These are phyloP conservation scores for Sporobolomyces phaffii DNA, from an alignment of 768 basidiomycete genomes.

Conservation along the genomic window DNA sequence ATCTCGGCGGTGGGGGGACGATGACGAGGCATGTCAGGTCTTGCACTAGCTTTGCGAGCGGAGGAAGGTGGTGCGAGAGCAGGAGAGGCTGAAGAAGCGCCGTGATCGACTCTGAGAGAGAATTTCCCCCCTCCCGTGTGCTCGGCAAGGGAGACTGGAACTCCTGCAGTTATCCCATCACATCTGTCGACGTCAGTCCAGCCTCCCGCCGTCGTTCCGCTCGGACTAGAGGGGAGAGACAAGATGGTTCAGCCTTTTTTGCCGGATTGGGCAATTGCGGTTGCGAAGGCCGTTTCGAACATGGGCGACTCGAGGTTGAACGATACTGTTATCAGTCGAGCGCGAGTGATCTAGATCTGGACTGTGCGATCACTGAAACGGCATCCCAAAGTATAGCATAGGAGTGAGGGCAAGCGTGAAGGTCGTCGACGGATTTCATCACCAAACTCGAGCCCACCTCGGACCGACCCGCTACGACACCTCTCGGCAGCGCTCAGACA, in stretches of 20 bases:
- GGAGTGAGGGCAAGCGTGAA: neutral
- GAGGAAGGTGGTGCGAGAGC: neutral
- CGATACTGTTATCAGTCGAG: neutral
- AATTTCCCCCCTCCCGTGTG: too few species aligned
- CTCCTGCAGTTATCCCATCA: neutral
- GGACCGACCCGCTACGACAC: neutral
- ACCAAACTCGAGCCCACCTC: neutral
- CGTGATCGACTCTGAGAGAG: neutral
- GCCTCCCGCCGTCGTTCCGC: neutral
- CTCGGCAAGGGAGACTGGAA: too few species aligned
- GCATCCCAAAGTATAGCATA: too few species aligned
- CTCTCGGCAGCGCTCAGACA: neutral
- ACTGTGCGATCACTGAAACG: too few species aligned
- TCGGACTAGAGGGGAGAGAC: neutral
- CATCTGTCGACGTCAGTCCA: constrained; percentile 3
- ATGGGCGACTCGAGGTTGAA: neutral
- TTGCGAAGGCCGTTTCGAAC: too few species aligned
- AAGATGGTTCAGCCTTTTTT: neutral
- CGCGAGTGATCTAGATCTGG: too few species aligned
- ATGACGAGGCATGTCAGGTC: constrained; percentile 12
- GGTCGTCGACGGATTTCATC: neutral
- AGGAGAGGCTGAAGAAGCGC: neutral
- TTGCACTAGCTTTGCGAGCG: too few species aligned
- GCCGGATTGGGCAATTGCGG: neutral
- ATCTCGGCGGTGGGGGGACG: constrained; percentile 12